Conservation (phyloP, 352 stramenopile species). For the Phytopythium mirpurense region DNA sequence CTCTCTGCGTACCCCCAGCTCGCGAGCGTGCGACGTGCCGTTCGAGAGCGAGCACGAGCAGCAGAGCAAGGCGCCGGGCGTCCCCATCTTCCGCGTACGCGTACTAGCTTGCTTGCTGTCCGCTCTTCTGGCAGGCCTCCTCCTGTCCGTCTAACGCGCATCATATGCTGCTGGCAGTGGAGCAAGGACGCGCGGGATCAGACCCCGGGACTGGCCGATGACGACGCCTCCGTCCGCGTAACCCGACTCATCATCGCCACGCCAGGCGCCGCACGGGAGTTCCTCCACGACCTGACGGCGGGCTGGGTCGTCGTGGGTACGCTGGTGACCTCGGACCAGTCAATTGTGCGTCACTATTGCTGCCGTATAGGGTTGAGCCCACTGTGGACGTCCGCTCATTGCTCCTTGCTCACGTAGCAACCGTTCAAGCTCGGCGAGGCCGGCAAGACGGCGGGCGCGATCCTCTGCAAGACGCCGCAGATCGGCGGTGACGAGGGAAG, state of each 20-base stretch:
- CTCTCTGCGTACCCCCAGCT: slow-evolving; percentile 20
- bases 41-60: slow-evolving; percentile 22
- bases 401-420: slow-evolving; percentile 11
- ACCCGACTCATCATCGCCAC: slow-evolving; percentile 49
- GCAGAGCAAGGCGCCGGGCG: slow-evolving; percentile 12
- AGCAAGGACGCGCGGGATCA: slow-evolving; percentile 28
- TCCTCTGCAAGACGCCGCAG: slow-evolving; percentile 36
- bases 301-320: slow-evolving; percentile 42
- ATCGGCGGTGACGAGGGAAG: slow-evolving; percentile 24
- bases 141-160: too few relatives aligned
- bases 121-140: too few relatives aligned
- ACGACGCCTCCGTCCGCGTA: slow-evolving; percentile 8
- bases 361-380: background rate
- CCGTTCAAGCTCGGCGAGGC: slow-evolving; percentile 18
- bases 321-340: slow-evolving; percentile 46
- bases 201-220: slow-evolving; percentile 4
- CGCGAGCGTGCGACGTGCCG: slow-evolving; percentile 31
- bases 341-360: slow-evolving; percentile 26
- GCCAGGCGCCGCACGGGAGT: slow-evolving; percentile 33
- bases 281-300: slow-evolving; percentile 37
- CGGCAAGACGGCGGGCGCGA: slow-evolving; percentile 16
- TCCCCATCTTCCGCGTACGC: slow-evolving; percentile 61
- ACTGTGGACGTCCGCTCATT: background rate
- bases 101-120: too few relatives aligned
- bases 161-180: slow-evolving; percentile 28